Evolutionary conservation across 805 yeast genomes (phyloP), one percentile per base, ranked within the genome.

Genomic region (Pichia phayaonensis): DNA sequence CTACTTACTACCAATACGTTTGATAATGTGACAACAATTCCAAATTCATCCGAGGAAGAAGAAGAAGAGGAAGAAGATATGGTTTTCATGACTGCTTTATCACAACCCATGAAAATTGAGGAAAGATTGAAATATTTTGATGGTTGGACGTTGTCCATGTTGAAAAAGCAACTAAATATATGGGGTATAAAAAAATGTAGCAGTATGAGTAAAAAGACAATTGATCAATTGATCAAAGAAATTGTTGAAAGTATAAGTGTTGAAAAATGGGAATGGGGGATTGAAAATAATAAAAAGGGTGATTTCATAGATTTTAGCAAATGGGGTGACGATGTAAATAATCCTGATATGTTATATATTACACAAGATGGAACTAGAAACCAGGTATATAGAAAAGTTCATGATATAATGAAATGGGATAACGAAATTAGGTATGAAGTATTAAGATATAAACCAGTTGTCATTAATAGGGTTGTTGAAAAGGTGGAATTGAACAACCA

Each of bases 111-210:
- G 16, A 20, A 45, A n/a, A 23, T 46, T 11, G 45, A 42, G 22
- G 60, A 61, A 20, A 44, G 54, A 13, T 36, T 40, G 12, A 21
- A 34, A n/a, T 24, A 48, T 34, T 48, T 49, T 24, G 45, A 44
- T 26, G 50, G 42, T 6, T 54, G 54, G 54, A 42, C 44, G 8
- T 31, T 40, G 5, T 38, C 36, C 2, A 16, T 22, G 27, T 22
- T 62, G 26, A 61, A 55, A 40, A 51, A 53, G 22, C 62, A 61
- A 47, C 58, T 72, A 45, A 51, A 52, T 10, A 59, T 56, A 21
- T 71, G 73, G 74, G 74, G 71, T 1, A 54, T 73, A 47, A 72
- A 71, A 50, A 72, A 72, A 2, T 61, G 60, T 8, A 65, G 24
- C 11, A 49, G 46, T 18, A 13, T 48, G 21, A 49, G 46, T 16